These are phyloP conservation scores for Inga leiocalycina DNA, from an alignment of 306 rosid genomes.

Conservation along the genomic window DNA sequence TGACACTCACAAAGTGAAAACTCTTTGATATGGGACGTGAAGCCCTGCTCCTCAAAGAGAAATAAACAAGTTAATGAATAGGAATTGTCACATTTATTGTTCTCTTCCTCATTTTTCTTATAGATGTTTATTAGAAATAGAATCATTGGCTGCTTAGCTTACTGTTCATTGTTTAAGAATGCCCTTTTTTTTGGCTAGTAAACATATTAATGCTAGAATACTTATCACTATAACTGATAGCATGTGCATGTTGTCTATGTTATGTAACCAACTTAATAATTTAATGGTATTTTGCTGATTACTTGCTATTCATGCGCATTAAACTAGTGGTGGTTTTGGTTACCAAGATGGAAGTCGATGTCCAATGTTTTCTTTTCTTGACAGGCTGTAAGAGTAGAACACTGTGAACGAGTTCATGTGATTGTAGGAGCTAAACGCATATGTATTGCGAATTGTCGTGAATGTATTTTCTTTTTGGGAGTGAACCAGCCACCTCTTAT, in stretches of 20 bases:
- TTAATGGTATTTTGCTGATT: constrained; percentile 16
- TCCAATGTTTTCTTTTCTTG: constrained; percentile 28
- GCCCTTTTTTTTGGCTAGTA: not conserved
- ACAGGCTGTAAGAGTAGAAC: constrained; percentile 97
- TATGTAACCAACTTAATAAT: not conserved
- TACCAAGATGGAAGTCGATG: constrained; percentile 34
- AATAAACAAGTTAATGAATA: not conserved
- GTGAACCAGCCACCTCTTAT: constrained; percentile 78
- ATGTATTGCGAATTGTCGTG: constrained; percentile 96
- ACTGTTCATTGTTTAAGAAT: not conserved
- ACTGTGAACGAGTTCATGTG: constrained; percentile 98
- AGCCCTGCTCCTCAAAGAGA: not conserved
- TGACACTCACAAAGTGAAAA: not conserved
- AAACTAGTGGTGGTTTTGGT: constrained; percentile 17
- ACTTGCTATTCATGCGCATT: not conserved
- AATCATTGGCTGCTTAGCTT: not conserved
- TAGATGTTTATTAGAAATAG: not conserved
- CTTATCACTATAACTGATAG: not conserved
- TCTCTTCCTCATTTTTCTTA: not conserved
- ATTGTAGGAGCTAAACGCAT: constrained; percentile 84
- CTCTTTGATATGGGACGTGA: not conserved
- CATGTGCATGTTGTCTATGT: not conserved
- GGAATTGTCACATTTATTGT: constrained; percentile 6
- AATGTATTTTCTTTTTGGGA: constrained; percentile 73
- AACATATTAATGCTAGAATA: not conserved